Percentiles rank a stretch among this genome's conserved stretches.
Conservation (phyloP, 441 rosid genomes). For the Biscutella auriculata region DNA sequence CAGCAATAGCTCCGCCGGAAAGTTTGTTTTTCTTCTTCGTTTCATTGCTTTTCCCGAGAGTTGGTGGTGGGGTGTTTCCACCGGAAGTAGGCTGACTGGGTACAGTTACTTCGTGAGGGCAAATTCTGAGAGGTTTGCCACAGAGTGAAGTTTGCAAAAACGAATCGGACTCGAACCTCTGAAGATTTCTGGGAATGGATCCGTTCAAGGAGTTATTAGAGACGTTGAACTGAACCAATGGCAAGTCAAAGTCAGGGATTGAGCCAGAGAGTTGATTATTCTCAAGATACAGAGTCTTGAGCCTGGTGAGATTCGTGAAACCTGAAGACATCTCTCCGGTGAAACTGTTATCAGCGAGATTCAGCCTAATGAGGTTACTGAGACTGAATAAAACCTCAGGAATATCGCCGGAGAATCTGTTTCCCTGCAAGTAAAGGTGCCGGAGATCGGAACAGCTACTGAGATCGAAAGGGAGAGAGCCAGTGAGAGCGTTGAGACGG, state of each 20-base stretch:
- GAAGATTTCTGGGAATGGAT: conserved; percentile 41
- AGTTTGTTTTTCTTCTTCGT: conserved; percentile 31
- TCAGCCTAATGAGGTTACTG: conserved; percentile 43
- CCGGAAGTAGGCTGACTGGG: conserved; percentile 41
- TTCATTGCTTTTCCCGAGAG: conserved; percentile 2
- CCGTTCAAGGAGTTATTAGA: conserved; percentile 75
- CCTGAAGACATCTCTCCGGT: conserved; percentile 49
- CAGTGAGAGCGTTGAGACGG: conserved; percentile 56
- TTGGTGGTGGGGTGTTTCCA: conserved; percentile 23
- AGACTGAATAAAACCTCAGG: conserved; percentile 54
- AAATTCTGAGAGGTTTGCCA: conserved; percentile 48
- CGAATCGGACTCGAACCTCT: conserved; percentile 32
- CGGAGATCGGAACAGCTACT: conserved; percentile 45
- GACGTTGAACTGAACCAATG: conserved; percentile 63
- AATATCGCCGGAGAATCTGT: conserved; percentile 66
- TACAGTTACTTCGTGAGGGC: conserved; percentile 27
- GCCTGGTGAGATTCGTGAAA: conserved; percentile 55
- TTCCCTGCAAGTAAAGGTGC: conserved; percentile 65
- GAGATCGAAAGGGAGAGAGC: conserved; percentile 69
- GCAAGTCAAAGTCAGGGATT: conserved; percentile 36
- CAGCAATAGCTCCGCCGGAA: conserved; percentile 85
- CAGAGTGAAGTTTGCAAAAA: conserved; percentile 69
- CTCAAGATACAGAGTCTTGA: conserved; percentile 53
- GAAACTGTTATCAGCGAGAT: conserved; percentile 58
- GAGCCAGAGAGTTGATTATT: conserved; percentile 61